phyloP scores from a whole-genome alignment of 2,329 filamentous ascomycete genomes.

The Taxawa tesnikishii region DNA sequence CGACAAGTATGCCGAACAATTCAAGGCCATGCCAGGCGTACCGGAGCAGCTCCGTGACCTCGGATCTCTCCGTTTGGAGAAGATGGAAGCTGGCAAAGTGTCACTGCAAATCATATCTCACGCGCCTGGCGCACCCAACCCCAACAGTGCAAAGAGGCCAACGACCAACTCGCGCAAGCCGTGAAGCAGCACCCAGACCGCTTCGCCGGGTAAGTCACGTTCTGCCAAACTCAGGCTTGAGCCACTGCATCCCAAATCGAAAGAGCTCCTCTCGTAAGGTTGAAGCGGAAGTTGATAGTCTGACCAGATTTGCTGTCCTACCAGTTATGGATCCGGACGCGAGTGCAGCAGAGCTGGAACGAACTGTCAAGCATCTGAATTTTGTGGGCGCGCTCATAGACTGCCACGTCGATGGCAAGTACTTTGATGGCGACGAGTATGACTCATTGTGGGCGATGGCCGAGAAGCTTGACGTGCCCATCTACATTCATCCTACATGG shows the following conservation, averaged over 20 bases:
- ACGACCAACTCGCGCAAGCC: conserved; percentile 20
- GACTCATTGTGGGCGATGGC: conserved; percentile 49
- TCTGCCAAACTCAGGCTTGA: too few species aligned
- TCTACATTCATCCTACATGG: conserved; percentile 49
- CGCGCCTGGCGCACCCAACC: conserved; percentile 15
- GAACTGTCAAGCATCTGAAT: too few species aligned
- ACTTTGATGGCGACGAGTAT: too few species aligned
- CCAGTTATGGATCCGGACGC: too few species aligned
- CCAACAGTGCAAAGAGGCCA: conserved; percentile 17
- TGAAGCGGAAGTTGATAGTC: too few species aligned
- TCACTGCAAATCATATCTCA: conserved; percentile 23
- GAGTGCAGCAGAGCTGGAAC: too few species aligned
- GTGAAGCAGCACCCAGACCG: conserved; percentile 14
- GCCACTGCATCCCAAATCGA: too few species aligned
- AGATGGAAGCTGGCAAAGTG: conserved; percentile 20
- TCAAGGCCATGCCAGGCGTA: conserved; percentile 1
- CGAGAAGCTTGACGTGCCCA: conserved; percentile 48
- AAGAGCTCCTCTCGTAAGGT: too few species aligned
- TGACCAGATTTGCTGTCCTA: too few species aligned
- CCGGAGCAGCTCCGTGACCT: conserved; percentile 15
- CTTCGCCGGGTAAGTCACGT: too few species aligned
- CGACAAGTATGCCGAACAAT: conserved; percentile 6
- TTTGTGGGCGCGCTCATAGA: too few species aligned
- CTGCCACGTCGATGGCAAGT: too few species aligned
- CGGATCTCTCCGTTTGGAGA: conserved; percentile 15